Evolutionary conservation across 169 alveolate genomes (phyloP), one percentile per base, ranked within the genome.

Genomic region (Plasmodium chabaudi): DNA sequence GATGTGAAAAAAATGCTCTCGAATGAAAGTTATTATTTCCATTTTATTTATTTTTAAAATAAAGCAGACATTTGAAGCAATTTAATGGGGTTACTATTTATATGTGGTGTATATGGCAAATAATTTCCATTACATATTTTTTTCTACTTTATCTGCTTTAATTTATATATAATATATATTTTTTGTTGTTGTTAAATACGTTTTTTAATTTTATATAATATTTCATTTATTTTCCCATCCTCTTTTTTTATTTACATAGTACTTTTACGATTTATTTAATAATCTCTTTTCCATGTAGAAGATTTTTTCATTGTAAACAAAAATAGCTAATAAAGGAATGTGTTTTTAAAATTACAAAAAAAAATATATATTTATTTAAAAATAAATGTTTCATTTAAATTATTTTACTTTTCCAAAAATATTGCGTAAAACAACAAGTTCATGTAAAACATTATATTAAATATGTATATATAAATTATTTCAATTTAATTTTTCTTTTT

Each of bases 381-480:
- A 21, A 27, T 2, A 51, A 71, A 71, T 51, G 44, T 55, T 39
- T 49, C 56, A 47, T 53, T 71, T 51, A 13, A 6, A 17, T 15
- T 53, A 13, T 71, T 59, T 71, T 71, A 19, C 55, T 71, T 53
- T 60, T 71, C 68, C 84, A 71, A 55, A 71, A 23, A 71, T 71
- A 42, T 53, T 21, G 27, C 49, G 25, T 23, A 57, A 17, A 15
- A 57, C 19, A 57, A 57, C 25, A 15, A 17, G 13, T 57, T 57
- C 10, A 57, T 2, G 84, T 47, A 53, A 71, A 71, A 21, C 9
- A 13, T 53, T 53, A 57, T 39, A 51, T 19, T 51, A 67, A 9
- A 71, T 49, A 34, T 34, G 0, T 34, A 34, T 34, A 34, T 27
- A 27, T 27, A n/a, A n/a, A 13, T 39, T n/a, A 21, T 34, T 71